phyloP scores from a whole-genome alignment of 768 basidiomycete species.

The Suillus fuscotomentosus region DNA sequence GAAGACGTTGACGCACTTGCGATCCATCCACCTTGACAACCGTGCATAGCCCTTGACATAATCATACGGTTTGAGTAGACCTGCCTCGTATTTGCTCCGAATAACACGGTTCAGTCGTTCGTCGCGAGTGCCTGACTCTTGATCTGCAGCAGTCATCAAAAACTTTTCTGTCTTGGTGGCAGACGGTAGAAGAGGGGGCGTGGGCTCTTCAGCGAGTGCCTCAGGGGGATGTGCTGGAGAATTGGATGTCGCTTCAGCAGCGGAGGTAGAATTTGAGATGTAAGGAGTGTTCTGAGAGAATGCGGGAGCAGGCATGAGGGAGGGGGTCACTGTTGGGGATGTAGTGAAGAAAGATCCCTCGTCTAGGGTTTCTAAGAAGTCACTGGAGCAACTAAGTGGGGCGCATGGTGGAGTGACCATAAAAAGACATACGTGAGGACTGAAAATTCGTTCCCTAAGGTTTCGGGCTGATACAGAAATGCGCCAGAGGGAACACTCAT shows the following conservation, averaged over 20 bases:
- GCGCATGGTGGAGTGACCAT: not conserved
- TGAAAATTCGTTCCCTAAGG: constrained; percentile 78
- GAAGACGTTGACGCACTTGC: constrained; percentile 55
- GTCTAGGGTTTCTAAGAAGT: constrained; percentile 86
- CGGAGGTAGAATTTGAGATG: constrained; percentile 12
- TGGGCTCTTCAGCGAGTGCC: constrained; percentile 37
- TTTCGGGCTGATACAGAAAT: constrained; percentile 73
- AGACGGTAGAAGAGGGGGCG: constrained; percentile 59
- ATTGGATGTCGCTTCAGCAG: constrained; percentile 21
- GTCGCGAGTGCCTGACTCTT: constrained; percentile 86
- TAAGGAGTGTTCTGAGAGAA: constrained; percentile 19
- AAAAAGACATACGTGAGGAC: constrained; percentile 63
- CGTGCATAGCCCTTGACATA: constrained; percentile 95
- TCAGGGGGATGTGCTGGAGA: constrained; percentile 21
- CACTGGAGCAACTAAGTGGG: constrained; percentile 41
- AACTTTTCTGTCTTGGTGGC: constrained; percentile 86
- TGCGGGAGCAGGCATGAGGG: constrained; percentile 45
- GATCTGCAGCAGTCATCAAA: constrained; percentile 91
- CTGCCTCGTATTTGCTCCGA: constrained; percentile 95
- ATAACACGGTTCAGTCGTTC: constrained; percentile 91
- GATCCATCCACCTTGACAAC: constrained; percentile 92
- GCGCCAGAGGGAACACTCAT: constrained; percentile 46
- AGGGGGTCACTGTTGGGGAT: constrained; percentile 51
- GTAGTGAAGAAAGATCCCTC: constrained; percentile 76
- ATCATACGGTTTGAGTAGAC: constrained; percentile 91